These are phyloP conservation scores for Arthrobotrys sphaeroides DNA, from an alignment of 2,329 filamentous ascomycete species.

Conservation along the genomic window DNA sequence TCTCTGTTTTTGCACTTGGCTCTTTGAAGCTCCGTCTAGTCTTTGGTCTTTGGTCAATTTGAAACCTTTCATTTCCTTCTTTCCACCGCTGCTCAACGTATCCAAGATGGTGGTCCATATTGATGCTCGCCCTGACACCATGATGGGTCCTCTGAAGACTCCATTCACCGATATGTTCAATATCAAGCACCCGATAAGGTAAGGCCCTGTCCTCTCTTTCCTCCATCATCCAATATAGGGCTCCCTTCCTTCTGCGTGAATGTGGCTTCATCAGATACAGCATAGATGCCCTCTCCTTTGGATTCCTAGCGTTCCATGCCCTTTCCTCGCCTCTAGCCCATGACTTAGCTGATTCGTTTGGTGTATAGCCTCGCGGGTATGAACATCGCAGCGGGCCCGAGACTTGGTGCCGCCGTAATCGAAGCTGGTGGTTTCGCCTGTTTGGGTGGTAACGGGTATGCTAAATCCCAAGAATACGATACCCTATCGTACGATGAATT, in stretches of 20 bases:
- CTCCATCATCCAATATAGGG: background rate
- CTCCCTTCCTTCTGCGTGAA: conserved; percentile 69
- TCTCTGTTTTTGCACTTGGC: background rate
- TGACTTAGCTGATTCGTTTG: background rate
- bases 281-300: background rate
- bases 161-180: conserved; percentile 80
- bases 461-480: conserved; percentile 36
- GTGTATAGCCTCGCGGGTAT: conserved; percentile 33
- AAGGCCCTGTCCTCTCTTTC: background rate
- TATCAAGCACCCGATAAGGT: conserved; percentile 80
- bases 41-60: too few species aligned
- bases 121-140: background rate
- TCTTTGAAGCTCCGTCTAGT: background rate
- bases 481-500: conserved; percentile 28
- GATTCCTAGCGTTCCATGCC: background rate
- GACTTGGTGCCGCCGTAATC: conserved; percentile 41
- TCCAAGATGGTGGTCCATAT: conserved; percentile 39
- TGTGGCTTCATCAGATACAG: too few species aligned
- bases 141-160: conserved; percentile 68
- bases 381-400: conserved; percentile 47
- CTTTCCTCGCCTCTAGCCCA: background rate
- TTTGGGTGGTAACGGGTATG: conserved; percentile 44
- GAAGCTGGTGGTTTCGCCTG: conserved; percentile 42
- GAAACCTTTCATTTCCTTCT: background rate
- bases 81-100: background rate